Base-by-base conservation (phyloP, 208 protist species). In the Crithidia brevicula region DNA sequence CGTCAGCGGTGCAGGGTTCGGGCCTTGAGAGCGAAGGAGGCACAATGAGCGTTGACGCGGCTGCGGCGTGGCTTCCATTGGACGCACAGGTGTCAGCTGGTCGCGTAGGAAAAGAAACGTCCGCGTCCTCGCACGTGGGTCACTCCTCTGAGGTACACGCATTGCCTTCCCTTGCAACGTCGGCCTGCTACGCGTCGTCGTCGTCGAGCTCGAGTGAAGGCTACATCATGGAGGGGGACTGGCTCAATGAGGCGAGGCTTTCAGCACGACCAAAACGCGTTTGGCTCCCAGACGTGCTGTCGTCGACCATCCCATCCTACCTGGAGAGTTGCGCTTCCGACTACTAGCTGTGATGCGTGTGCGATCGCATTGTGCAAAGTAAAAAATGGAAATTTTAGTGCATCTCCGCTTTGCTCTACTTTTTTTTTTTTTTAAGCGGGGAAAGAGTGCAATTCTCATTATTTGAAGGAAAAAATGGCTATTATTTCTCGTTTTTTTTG, bases 181-280 rank as follows among this genome's bases (percentile, higher is more conserved):
- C 62, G 9, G 53, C 43, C 25, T 36, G 45, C 30, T 50, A 38
- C 22, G 45, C 53, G 20, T 57, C 70, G 22, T 54, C 62, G 20
- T 76, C 70, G 11, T 76, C 70, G 8, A 66, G 62, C 46, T 69
- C 62, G 1, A 66, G 66, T 18, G 70, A 76, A 46, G 70, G 46
- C 16, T 76, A 69, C 22, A 54, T 69, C 62, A 69, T 69, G 62
- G 70, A 59, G 38, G 62, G 62, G 20, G 47, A 66, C 27, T 76
- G 70, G 70, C 54, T 76, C 11, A 59, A 42, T 25, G 70, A 70
- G 46, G 70, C 70, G 33, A 36, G 50, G 30, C 43, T 69, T 16
- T 61, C 63, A 20, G 61, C 70, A 10, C 70, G 62, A 18, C 45
- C 70, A 43, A 76, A 69, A 62, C 53, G 70, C 27, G 56, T 76